Base-by-base conservation (phyloP, 2,329 filamentous ascomycete genomes). In the Aspergillus alliaceus region DNA sequence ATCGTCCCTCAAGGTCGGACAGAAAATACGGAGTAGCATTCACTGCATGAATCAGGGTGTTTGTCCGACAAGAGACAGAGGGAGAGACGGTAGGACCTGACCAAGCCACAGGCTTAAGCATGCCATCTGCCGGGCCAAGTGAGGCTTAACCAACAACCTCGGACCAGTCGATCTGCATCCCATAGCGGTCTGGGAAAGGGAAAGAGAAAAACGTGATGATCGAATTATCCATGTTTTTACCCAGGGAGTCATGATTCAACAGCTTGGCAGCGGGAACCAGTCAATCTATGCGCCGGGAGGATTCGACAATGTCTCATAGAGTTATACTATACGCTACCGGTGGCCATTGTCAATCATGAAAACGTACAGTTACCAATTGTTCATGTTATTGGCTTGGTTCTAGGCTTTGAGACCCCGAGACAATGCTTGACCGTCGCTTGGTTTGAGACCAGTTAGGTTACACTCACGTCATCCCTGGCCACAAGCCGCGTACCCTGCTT, bases 381-480 rank as follows among this genome's bases (percentile, higher is more conserved):
- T 22, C 12, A 11, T 42, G 15, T 42, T 14, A 42, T 42, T 42
- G 39, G 20, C 14, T 20, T 47, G 15, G 44, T 12, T 20, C 44
- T 31, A n/a, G n/a, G 25, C 27, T 46, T 46, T 40, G 37, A 40
- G 37, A 15, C n/a, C 27, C 24, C 14, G 25, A 47, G n/a, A 46
- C 22, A 46, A 29, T 46, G 22, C 24, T 12, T 12, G 20, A 11
- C 14, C 20, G 14, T 20, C 20, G 20, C 32, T 40, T 15, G 39
- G n/a, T n/a, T 35, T 32, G 25, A 14, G 29, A 47, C 32, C 37
- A 6, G n/a, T 35, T 53, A 53, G 34, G 40, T 37, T 34, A 53
- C 24, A 20, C 51, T 35, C 51, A 35, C 51, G 51, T 53, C 51
- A 53, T 53, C 12, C 46, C 27, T 48, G 11, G 22, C 29, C 29